Percentiles rank a stretch among this genome's conserved stretches.
These are phyloP conservation scores for Sugiyamaella novakii DNA, from an alignment of 1,139 yeast genomes.

Conservation along the genomic window DNA sequence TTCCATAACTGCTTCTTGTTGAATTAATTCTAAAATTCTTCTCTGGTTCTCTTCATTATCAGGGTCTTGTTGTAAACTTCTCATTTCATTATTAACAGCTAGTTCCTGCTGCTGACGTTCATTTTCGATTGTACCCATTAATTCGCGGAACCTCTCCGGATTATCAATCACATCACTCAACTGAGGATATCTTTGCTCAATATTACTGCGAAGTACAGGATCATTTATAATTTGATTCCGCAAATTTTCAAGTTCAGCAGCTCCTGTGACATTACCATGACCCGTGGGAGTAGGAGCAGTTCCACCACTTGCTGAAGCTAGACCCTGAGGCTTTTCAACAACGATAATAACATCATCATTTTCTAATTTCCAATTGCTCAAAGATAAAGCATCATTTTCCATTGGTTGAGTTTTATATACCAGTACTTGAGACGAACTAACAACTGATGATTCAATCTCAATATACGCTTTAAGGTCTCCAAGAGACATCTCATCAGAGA, in stretches of 20 bases:
- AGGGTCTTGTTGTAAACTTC: conserved; percentile 60
- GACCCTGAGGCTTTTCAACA: conserved; percentile 15
- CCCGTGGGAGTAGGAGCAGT: conserved; percentile 32
- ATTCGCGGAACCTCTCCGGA: conserved; percentile 54
- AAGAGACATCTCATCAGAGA: conserved; percentile 64
- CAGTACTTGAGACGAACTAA: conserved; percentile 51
- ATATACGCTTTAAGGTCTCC: conserved; percentile 75
- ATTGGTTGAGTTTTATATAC: conserved; percentile 52
- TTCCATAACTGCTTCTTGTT: conserved; percentile 74
- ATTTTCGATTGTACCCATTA: conserved; percentile 45
- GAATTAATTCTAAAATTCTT: conserved; percentile 65
- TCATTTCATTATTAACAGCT: conserved; percentile 48
- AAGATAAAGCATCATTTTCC: conserved; percentile 42
- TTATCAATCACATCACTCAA: conserved; percentile 50
- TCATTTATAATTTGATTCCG: conserved; percentile 42
- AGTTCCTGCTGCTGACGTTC: conserved; percentile 37
- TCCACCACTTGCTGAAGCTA: conserved; percentile 22
- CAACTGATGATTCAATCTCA: conserved; percentile 69
- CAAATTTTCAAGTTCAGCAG: conserved; percentile 44
- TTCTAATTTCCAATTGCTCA: conserved; percentile 52
- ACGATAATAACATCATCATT: conserved; percentile 63
- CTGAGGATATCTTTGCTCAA: conserved; percentile 42
- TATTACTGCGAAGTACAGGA: conserved; percentile 40
- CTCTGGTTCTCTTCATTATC: conserved; percentile 74
- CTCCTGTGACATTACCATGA: conserved; percentile 38